phyloP scores from a whole-genome alignment of 129 eudicot species.

The Chrysanthemum lavandulifolium region DNA sequence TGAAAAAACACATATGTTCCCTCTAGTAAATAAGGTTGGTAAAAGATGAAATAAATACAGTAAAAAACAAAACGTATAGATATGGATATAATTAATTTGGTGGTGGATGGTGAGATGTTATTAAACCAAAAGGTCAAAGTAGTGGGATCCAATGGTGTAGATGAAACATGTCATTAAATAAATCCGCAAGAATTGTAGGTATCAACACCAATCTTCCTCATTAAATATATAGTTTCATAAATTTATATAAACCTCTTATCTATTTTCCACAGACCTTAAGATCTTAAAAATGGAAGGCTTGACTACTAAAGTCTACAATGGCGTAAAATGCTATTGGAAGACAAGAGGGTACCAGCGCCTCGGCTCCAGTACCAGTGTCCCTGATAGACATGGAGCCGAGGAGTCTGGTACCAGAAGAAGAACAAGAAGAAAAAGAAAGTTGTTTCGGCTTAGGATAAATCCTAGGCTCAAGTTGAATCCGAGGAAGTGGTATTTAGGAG shows the following conservation, averaged over 20 bases:
- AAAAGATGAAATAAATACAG: neutral
- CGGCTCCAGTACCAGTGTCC: neutral
- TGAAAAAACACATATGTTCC: neutral
- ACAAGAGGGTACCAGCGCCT: slow-evolving; percentile 58
- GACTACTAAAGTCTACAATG: slow-evolving; percentile 46
- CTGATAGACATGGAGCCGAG: neutral
- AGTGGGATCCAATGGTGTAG: slow-evolving; percentile 33
- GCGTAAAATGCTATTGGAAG: slow-evolving; percentile 62
- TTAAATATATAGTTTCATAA: slow-evolving; percentile 8
- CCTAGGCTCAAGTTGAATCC: slow-evolving; percentile 56
- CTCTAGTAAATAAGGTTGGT: neutral
- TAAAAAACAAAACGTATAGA: neutral
- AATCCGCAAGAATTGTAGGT: slow-evolving; percentile 32
- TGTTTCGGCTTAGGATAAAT: slow-evolving; percentile 44
- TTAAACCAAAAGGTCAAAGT: slow-evolving; percentile 23
- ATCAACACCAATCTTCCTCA: slow-evolving; percentile 24
- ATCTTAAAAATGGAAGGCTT: slow-evolving; percentile 62
- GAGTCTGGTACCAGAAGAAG: slow-evolving; percentile 12
- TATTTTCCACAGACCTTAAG: neutral
- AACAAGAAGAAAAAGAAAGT: slow-evolving; percentile 16
- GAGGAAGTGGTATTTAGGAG: slow-evolving; percentile 40
- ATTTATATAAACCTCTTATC: neutral
- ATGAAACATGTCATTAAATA: slow-evolving; percentile 24
- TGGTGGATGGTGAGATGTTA: slow-evolving; percentile 21
- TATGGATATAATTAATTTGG: neutral